Evolutionary conservation across 768 basidiomycete species (phyloP).

Genomic region (Rhodotorula diobovata): DNA sequence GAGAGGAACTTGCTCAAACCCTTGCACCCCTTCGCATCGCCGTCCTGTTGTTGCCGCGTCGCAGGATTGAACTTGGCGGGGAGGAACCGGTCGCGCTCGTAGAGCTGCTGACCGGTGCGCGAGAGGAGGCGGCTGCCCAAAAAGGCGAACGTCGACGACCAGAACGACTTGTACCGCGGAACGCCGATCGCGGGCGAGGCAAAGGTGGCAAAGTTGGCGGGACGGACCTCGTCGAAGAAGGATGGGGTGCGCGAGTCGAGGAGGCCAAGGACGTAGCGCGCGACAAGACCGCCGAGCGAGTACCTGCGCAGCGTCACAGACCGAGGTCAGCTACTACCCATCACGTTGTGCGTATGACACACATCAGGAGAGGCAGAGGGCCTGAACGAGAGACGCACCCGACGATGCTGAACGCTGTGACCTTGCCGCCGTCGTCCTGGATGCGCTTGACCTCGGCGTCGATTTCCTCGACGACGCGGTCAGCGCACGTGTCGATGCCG

Average conservation of each 20-base stretch:
- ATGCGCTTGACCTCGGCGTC: constrained; percentile 57
- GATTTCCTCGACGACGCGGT: constrained; percentile 74
- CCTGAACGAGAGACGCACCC: constrained; percentile 15
- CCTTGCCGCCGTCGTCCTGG: constrained; percentile 54
- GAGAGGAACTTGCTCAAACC: background rate
- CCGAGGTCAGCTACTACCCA: too few species aligned
- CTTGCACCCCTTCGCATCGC: too few species aligned
- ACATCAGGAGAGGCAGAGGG: too few species aligned
- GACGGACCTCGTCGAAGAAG: constrained; percentile 67
- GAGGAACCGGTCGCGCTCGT: constrained; percentile 61
- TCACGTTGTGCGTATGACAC: too few species aligned
- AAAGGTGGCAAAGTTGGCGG: constrained; percentile 76
- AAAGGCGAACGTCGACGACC: constrained; percentile 55
- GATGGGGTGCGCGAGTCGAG: constrained; percentile 42
- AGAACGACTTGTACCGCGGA: constrained; percentile 59
- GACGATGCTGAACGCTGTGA: constrained; percentile 47
- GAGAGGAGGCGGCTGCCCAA: constrained; percentile 66
- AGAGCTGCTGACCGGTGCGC: constrained; percentile 75
- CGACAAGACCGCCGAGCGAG: constrained; percentile 72
- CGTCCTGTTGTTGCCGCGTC: background rate
- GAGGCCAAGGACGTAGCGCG: constrained; percentile 71
- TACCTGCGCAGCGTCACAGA: constrained; percentile 60
- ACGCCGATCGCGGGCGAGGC: constrained; percentile 81
- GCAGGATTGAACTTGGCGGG: constrained; percentile 18
- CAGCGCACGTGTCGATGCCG: constrained; percentile 77